phyloP scores from a whole-genome alignment of 2,329 filamentous ascomycete genomes.

The Fusarium torulosum region DNA sequence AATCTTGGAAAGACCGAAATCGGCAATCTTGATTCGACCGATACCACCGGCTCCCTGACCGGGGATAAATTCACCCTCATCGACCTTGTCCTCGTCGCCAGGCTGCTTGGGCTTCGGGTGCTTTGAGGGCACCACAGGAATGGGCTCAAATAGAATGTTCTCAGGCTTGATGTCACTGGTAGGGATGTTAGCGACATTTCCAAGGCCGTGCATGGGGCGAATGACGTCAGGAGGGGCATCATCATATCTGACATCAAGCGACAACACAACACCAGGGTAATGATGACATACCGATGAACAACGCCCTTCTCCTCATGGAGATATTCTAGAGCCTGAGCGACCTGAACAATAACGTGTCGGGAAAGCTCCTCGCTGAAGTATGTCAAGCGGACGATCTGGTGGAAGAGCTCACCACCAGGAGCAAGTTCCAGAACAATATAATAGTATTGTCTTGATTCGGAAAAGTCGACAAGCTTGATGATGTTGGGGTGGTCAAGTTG shows the following conservation, averaged over 20 bases:
- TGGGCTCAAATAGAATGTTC: constrained; percentile 93
- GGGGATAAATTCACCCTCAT: constrained; percentile 91
- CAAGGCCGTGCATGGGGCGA: constrained; percentile 36
- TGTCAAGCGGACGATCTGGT: constrained; percentile 96
- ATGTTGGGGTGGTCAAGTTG: constrained; percentile 97
- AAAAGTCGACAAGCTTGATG: constrained; percentile 91
- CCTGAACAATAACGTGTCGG: constrained; percentile 92
- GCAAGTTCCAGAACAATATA: constrained; percentile 97
- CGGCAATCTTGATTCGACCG: constrained; percentile 95
- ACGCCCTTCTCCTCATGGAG: constrained; percentile 95
- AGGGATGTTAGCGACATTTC: constrained; percentile 38
- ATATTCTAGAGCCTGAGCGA: constrained; percentile 94
- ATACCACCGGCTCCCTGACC: constrained; percentile 91
- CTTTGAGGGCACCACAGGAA: constrained; percentile 83
- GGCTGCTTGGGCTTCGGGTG: constrained; percentile 83
- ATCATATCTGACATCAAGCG: constrained; percentile 16
- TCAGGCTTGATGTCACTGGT: constrained; percentile 96
- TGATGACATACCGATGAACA: constrained; percentile 85
- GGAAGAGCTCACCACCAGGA: constrained; percentile 95
- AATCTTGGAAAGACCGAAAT: constrained; percentile 97
- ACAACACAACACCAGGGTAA: neutral
- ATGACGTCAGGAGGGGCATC: constrained; percentile 51
- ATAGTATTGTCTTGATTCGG: constrained; percentile 94
- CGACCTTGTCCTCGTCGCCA: constrained; percentile 96
- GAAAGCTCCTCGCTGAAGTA: constrained; percentile 98